These are phyloP conservation scores for Guyanaporus albipodus DNA, from an alignment of 768 basidiomycete genomes.

Conservation along the genomic window DNA sequence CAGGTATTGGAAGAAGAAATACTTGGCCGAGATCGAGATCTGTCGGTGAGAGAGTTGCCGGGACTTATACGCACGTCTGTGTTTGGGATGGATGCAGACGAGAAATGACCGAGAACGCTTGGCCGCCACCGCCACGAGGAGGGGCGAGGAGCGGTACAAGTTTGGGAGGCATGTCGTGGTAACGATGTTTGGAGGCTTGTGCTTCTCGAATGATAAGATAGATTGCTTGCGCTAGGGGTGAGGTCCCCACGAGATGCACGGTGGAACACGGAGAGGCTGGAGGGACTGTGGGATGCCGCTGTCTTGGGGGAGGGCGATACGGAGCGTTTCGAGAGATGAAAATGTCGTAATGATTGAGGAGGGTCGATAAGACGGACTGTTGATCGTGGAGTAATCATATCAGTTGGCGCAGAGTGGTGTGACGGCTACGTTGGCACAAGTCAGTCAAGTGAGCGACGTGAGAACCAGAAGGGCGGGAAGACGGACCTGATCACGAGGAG, in stretches of 20 bases:
- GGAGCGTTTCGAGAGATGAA: constrained; percentile 41
- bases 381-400: constrained; percentile 30
- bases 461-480: constrained; percentile 19
- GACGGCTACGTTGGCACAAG: constrained; percentile 20
- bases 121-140: constrained; percentile 55
- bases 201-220: constrained; percentile 43
- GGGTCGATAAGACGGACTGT: constrained; percentile 35
- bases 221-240: constrained; percentile 24
- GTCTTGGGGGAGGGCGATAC: constrained; percentile 38
- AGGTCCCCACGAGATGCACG: constrained; percentile 29
- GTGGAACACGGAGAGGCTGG: constrained; percentile 44
- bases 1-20: constrained; percentile 58
- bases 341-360: constrained; percentile 38
- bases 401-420: constrained; percentile 17
- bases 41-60: constrained; percentile 39
- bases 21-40: constrained; percentile 55
- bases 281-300: constrained; percentile 33
- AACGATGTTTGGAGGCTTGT: constrained; percentile 47
- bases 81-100: constrained; percentile 44
- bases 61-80: constrained; percentile 40
- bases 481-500: constrained; percentile 24
- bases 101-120: constrained; percentile 61
- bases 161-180: constrained; percentile 12
- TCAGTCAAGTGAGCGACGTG: constrained; percentile 21
- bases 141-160: constrained; percentile 6